Percentiles rank a stretch among this genome's conserved stretches.
Evolutionary conservation across 176 grass and related monocot genomes (phyloP).

Genomic region (Aechmea fasciata): DNA sequence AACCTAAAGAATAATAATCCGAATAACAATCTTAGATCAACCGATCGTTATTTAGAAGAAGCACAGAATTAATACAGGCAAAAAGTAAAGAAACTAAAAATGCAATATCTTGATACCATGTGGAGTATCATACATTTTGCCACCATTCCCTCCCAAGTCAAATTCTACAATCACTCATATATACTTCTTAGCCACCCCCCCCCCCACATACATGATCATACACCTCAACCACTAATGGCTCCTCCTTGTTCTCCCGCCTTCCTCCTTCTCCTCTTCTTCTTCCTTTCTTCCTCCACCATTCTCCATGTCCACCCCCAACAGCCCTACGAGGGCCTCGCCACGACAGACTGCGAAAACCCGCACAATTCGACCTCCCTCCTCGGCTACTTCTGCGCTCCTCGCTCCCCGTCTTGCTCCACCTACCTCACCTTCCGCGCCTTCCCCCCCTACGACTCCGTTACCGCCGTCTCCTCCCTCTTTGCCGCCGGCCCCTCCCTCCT

Average conservation of each 20-base stretch:
- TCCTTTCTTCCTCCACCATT: conserved; percentile 3
- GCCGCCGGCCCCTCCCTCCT: conserved; percentile 21
- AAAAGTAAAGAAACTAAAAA: too few relatives aligned
- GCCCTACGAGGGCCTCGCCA: conserved; percentile 30
- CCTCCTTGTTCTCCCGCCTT: not conserved
- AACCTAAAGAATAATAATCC: too few relatives aligned
- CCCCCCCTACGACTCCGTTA: conserved; percentile 4
- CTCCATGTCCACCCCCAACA: conserved; percentile 27
- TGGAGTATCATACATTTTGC: too few relatives aligned
- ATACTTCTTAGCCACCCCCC: too few relatives aligned
- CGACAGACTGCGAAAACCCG: conserved; percentile 15
- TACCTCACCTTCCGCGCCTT: conserved; percentile 59
- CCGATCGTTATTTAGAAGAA: too few relatives aligned
- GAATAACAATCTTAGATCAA: too few relatives aligned
- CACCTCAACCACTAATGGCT: not conserved
- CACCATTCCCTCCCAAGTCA: too few relatives aligned
- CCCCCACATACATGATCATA: too few relatives aligned
- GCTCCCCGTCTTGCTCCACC: conserved; percentile 30
- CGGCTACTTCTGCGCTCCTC: conserved; percentile 46
- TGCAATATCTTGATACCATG: too few relatives aligned
- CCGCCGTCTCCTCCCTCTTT: conserved; percentile 40
- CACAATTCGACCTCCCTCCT: conserved; percentile 47
- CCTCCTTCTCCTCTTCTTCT: not conserved
- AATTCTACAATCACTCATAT: too few relatives aligned
- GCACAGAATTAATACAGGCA: too few relatives aligned